phyloP scores from a whole-genome alignment of 768 basidiomycete genomes.

The Tulasnella sp. region DNA sequence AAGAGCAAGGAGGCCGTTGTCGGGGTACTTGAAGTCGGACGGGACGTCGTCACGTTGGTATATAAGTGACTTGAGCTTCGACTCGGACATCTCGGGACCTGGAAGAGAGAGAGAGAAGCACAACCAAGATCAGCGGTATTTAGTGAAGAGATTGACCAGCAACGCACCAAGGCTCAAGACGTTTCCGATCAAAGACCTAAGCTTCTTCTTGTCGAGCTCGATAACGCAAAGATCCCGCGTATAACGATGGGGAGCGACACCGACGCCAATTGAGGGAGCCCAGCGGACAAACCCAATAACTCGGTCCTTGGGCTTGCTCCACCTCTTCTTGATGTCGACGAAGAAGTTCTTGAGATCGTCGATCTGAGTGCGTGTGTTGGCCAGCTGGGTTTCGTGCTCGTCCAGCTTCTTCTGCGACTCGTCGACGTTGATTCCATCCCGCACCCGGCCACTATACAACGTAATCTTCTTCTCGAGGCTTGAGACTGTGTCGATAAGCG shows the following conservation, averaged over 20 bases:
- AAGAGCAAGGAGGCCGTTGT: slow-evolving; percentile 19
- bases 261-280: slow-evolving; percentile 28
- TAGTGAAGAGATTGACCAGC: neutral
- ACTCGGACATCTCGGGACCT: neutral
- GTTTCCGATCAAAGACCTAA: slow-evolving; percentile 20
- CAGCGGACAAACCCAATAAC: slow-evolving; percentile 31
- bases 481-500: slow-evolving; percentile 16
- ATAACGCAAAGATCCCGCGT: slow-evolving; percentile 21
- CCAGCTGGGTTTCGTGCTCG: slow-evolving; percentile 18
- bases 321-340: slow-evolving; percentile 24
- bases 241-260: slow-evolving; percentile 24
- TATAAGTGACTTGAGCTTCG: neutral
- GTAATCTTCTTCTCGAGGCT: slow-evolving; percentile 19
- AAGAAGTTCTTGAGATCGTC: slow-evolving; percentile 27
- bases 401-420: slow-evolving; percentile 18
- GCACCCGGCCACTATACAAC: slow-evolving; percentile 16
- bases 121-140: neutral
- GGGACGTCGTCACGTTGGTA: slow-evolving; percentile 5
- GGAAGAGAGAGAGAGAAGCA: slow-evolving; percentile 14
- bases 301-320: slow-evolving; percentile 25
- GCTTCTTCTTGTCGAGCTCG: slow-evolving; percentile 20
- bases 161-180: slow-evolving; percentile 18
- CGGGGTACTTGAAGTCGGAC: slow-evolving; percentile 23
- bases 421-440: slow-evolving; percentile 1
- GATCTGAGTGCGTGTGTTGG: slow-evolving; percentile 20